Percentiles rank a stretch among this genome's conserved stretches.
phyloP scores from a whole-genome alignment of 768 basidiomycete species.

The Postia placenta region DNA sequence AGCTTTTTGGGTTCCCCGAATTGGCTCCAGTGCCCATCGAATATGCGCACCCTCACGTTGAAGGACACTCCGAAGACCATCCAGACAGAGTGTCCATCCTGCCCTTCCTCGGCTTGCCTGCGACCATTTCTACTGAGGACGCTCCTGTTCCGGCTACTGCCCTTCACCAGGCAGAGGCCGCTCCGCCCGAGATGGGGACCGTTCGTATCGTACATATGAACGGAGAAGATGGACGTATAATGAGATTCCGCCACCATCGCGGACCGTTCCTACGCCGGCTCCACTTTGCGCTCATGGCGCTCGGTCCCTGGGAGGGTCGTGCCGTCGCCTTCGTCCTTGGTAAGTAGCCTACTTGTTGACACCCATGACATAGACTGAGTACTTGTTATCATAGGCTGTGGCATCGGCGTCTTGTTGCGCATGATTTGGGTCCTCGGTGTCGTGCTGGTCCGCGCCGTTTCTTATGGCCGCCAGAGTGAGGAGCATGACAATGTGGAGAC shows the following conservation, averaged over 20 bases:
- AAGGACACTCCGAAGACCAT: conserved; percentile 6
- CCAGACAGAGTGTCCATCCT: conserved; percentile 9
- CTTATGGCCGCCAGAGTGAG: conserved; percentile 33
- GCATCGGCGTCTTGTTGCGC: conserved; percentile 74
- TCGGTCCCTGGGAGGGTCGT: conserved; percentile 81
- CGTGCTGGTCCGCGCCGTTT: conserved; percentile 51
- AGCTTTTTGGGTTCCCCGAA: conserved; percentile 44
- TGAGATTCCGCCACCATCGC: conserved; percentile 6
- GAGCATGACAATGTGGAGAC: conserved; percentile 35
- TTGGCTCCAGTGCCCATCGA: not conserved
- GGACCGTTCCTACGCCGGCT: conserved; percentile 53
- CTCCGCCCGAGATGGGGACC: not conserved
- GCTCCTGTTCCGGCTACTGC: conserved; percentile 9
- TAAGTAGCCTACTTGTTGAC: conserved; percentile 25
- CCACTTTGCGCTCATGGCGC: conserved; percentile 56
- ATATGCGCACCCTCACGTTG: conserved; percentile 1
- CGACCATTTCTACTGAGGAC: conserved; percentile 4
- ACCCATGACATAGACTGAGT: not conserved
- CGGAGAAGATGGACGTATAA: not conserved
- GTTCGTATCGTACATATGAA: conserved; percentile 4
- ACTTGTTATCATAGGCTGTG: conserved; percentile 57
- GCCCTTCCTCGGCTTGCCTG: conserved; percentile 15
- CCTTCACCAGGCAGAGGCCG: not conserved
- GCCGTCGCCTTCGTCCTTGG: conserved; percentile 81
- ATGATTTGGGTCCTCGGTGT: conserved; percentile 74